Conservation (phyloP, 306 rosid genomes). For the Prunus armeniaca region DNA sequence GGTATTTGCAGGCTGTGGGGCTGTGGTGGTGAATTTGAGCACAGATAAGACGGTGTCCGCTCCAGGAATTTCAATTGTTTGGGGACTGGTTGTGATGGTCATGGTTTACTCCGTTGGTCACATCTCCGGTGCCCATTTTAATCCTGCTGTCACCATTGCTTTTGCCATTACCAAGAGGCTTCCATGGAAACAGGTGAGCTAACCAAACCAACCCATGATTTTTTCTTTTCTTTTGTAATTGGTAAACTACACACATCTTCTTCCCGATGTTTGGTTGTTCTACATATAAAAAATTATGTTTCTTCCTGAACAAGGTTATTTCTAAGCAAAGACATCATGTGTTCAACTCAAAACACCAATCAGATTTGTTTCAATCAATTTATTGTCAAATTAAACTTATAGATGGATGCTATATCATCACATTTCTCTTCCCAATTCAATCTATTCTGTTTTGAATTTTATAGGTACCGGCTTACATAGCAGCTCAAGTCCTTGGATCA, state of each 20-base stretch:
- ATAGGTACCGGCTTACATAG: slow-evolving; percentile 68
- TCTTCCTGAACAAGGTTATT: background rate
- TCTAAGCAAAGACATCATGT: background rate
- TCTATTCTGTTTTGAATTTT: background rate
- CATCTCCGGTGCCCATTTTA: slow-evolving; percentile 86
- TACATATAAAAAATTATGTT: no score
- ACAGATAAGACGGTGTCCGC: slow-evolving; percentile 37
- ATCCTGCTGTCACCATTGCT: slow-evolving; percentile 88
- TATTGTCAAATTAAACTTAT: background rate
- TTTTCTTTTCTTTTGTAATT: background rate
- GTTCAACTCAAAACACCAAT: background rate
- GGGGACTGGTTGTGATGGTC: slow-evolving; percentile 73
- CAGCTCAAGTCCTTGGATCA: slow-evolving; percentile 63
- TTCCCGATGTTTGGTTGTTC: background rate
- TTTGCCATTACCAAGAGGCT: slow-evolving; percentile 62
- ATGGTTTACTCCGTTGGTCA: slow-evolving; percentile 75
- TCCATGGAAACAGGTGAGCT: slow-evolving; percentile 61
- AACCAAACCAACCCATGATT: slow-evolving; percentile 8
- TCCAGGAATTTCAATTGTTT: slow-evolving; percentile 61
- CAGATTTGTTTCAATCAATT: no score
- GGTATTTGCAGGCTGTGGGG: slow-evolving; percentile 72
- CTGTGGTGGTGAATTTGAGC: slow-evolving; percentile 57
- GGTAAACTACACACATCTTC: background rate
- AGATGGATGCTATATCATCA: background rate
- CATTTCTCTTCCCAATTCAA: background rate